Base-by-base conservation (phyloP, 495 filamentous ascomycete species). In the Xylaria curta region DNA sequence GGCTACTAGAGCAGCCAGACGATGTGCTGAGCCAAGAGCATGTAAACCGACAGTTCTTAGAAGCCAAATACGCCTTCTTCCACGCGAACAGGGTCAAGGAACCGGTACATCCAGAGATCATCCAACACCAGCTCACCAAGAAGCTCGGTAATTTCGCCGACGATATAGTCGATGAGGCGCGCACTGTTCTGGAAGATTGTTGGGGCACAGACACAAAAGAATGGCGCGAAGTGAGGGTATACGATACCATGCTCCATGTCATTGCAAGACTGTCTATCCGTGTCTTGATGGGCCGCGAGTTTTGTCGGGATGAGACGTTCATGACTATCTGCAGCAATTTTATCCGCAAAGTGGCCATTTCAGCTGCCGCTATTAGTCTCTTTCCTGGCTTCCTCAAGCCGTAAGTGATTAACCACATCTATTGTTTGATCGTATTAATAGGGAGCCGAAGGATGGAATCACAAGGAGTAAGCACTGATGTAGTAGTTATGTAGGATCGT, bases 231-330 rank as follows among this genome's bases (percentile, higher is more conserved):
- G 76, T 87, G 15, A 72, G 65, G 7, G 76, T 85, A 13, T 81
- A 82, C 58, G 75, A 82, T 3, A 81, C 78, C 5, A 79, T 85
- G 67, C 74, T 84, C 19, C 68, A 77, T 12, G 72, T 86, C 26
- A 74, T 87, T 38, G 76, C 81, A 15, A 78, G 84, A 24, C 71
- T 87, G 3, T 83, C 83, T 0, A 81, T 81, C 13, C 74, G 82
- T 26, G 79, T 87, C 31, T 82, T 87, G 31, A 75, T 87, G 49
- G 86, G 87, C 5, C 66, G 78, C 1, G 77, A 80, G 13, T 72
- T 87, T 6, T 87, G 85, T 66, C 85, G 81, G 1, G 79, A 87
- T 60, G 72, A 75, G 12, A 76, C 79, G 5, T 88, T 84, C 79
- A 64, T 86, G 7, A 73, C 76, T 4, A 75, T 79, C 8, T 80